A percentile compares a stretch with the other conserved stretches of the same genome.
phyloP scores from a whole-genome alignment of 140 eudicot genomes.

The Anethum foeniculum region DNA sequence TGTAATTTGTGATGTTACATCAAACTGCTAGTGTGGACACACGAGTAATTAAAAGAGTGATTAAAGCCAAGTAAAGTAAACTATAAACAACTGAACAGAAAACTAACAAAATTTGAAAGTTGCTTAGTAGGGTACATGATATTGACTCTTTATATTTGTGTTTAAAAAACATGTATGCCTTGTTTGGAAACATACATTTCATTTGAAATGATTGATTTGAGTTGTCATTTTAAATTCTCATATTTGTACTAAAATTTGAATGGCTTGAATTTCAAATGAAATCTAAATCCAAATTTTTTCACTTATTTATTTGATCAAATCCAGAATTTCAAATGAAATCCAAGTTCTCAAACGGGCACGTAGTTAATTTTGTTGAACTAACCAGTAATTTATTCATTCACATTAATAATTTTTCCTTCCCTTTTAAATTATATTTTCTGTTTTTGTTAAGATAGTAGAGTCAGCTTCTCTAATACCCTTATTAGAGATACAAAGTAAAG shows the following conservation, averaged over 20 bases:
- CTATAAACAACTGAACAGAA: constrained; percentile 3
- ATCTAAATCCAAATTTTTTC: no score
- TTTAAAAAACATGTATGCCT: no score
- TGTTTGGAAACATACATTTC: no score
- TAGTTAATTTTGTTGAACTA: neutral
- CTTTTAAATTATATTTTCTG: neutral
- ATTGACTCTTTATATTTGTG: neutral
- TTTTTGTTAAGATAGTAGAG: neutral
- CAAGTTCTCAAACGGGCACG: no score
- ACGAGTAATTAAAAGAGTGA: constrained; percentile 20
- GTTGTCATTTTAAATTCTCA: no score
- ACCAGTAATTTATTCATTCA: neutral
- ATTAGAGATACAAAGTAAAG: neutral
- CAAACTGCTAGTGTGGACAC: constrained; percentile 22
- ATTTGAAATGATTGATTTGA: no score
- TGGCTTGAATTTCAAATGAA: no score
- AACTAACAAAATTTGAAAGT: constrained; percentile 3
- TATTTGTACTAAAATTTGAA: no score
- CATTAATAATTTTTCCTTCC: neutral
- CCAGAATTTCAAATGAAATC: no score
- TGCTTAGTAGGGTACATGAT: neutral
- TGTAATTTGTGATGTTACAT: constrained; percentile 19
- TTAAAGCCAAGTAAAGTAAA: neutral
- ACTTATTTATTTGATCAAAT: no score
- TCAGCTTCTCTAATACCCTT: neutral